Conservation (phyloP, 1,284 basidiomycete species). For the Kwoniella shivajii region DNA sequence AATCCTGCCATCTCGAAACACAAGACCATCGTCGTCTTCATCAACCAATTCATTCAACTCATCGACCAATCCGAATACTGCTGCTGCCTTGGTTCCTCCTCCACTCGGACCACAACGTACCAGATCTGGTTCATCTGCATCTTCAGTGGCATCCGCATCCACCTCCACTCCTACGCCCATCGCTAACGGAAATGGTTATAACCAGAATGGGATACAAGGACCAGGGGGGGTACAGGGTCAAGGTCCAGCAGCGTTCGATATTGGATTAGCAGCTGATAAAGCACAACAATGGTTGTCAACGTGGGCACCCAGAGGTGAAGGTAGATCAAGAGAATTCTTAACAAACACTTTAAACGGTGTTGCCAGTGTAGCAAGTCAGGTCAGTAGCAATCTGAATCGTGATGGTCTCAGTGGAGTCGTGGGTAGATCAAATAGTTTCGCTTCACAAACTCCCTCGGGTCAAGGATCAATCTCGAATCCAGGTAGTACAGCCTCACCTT, state of each 20-base stretch:
- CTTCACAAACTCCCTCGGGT: constrained; percentile 2
- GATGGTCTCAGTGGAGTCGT: constrained; percentile 1
- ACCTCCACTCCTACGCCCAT: constrained; percentile 6
- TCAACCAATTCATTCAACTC: constrained; percentile 9
- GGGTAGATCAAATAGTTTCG: constrained; percentile 9
- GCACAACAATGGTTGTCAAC: constrained; percentile 47
- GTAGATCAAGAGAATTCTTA: constrained; percentile 45
- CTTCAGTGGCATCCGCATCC: constrained; percentile 3
- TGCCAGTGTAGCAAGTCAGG: constrained; percentile 42
- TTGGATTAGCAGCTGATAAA: constrained; percentile 30
- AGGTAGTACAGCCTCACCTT: constrained; percentile 5
- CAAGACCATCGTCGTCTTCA: constrained; percentile 12
- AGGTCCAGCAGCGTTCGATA: constrained; percentile 21
- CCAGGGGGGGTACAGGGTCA: constrained; percentile 1
- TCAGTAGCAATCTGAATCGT: constrained; percentile 26
- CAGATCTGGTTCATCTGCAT: constrained; percentile 30
- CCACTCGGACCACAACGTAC: constrained; percentile 22
- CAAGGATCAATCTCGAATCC: not conserved
- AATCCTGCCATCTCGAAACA: not conserved
- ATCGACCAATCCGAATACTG: constrained; percentile 13
- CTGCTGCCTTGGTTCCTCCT: constrained; percentile 12
- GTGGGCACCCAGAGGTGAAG: constrained; percentile 50
- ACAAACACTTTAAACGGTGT: constrained; percentile 43
- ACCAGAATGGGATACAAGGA: not conserved
- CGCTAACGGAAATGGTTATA: not conserved